phyloP scores from a whole-genome alignment of 768 basidiomycete genomes.

The Asterophora lycoperdoides region DNA sequence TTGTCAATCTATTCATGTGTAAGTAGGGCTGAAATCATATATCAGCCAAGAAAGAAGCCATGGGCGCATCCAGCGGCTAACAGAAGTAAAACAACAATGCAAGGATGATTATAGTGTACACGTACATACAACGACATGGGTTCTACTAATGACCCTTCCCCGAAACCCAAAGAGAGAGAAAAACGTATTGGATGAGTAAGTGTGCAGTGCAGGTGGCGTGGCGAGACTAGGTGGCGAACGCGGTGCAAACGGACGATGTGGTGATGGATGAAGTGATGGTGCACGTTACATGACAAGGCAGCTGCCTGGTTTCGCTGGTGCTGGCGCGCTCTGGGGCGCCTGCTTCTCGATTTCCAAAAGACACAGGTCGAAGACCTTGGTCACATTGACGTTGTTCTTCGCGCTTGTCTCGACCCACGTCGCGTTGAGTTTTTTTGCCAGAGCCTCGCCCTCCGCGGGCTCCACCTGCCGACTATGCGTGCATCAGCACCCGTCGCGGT shows the following conservation, averaged over 20 bases:
- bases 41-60: too few relatives aligned
- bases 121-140: slow-evolving; percentile 2
- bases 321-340: slow-evolving; percentile 40
- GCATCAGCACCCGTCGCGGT: too few relatives aligned
- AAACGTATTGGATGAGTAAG: neutral
- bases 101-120: slow-evolving; percentile 8
- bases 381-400: slow-evolving; percentile 76
- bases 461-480: slow-evolving; percentile 58
- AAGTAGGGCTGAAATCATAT: too few relatives aligned
- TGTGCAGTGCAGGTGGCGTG: too few relatives aligned
- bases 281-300: slow-evolving; percentile 52
- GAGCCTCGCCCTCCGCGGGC: slow-evolving; percentile 58
- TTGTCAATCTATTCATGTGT: too few relatives aligned
- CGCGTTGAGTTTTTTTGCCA: slow-evolving; percentile 65
- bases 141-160: slow-evolving; percentile 2
- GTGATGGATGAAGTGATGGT: neutral
- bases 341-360: slow-evolving; percentile 76
- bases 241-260: neutral
- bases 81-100: neutral
- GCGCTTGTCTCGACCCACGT: slow-evolving; percentile 87
- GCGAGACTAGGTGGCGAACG: neutral
- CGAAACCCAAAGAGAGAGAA: slow-evolving; percentile 7
- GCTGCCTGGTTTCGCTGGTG: slow-evolving; percentile 29
- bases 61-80: neutral
- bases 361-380: slow-evolving; percentile 77